Percentiles rank a stretch among this genome's conserved stretches.
Evolutionary conservation across 2,329 filamentous ascomycete genomes (phyloP).

Genomic region (Eutypa lata): DNA sequence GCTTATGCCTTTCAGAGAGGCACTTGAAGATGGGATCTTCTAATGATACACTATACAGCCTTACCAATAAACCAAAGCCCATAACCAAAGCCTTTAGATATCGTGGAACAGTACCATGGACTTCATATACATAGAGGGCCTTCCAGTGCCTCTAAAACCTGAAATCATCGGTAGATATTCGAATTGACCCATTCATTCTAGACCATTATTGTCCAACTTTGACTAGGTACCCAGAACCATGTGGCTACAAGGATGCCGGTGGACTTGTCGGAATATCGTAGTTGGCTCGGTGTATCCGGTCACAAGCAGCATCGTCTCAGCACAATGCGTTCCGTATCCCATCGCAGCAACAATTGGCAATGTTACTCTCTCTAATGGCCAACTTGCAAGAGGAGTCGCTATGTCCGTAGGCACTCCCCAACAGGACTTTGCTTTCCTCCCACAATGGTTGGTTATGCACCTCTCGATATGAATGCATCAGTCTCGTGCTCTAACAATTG

Average conservation of each 20-base stretch:
- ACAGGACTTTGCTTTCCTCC: constrained; percentile 8
- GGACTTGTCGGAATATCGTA: background rate
- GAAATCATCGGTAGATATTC: background rate
- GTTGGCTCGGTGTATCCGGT: background rate
- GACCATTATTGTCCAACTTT: background rate
- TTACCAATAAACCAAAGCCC: background rate
- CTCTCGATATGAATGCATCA: background rate
- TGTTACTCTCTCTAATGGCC: constrained; percentile 8
- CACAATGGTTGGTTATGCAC: constrained; percentile 8
- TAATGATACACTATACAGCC: background rate
- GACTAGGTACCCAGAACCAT: too few relatives aligned
- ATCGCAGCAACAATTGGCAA: constrained; percentile 9
- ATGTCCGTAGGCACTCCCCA: constrained; percentile 7
- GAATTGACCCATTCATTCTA: background rate
- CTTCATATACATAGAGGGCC: too few relatives aligned
- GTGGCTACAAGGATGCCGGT: background rate
- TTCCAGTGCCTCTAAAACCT: background rate
- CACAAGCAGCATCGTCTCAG: background rate
- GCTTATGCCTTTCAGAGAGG: too few relatives aligned
- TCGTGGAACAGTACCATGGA: too few relatives aligned
- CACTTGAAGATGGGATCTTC: background rate
- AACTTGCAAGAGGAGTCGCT: constrained; percentile 7
- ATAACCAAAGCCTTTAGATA: too few relatives aligned
- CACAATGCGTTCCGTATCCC: constrained; percentile 6
- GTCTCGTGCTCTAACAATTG: background rate